Conservation (phyloP, 495 filamentous ascomycete genomes). For the Bryoglossum gracile region DNA sequence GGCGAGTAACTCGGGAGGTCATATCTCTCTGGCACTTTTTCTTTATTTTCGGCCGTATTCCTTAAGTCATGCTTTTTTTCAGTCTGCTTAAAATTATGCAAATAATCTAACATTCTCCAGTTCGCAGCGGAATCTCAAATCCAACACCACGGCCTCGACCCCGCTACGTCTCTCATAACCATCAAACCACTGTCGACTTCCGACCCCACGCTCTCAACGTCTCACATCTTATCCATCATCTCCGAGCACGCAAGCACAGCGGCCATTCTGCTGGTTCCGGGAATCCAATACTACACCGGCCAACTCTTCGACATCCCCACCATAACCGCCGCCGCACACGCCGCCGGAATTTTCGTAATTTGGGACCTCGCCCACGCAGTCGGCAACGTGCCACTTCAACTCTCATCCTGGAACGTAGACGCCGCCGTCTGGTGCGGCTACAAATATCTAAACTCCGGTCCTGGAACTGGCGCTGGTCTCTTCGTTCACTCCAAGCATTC, state of each 20-base stretch:
- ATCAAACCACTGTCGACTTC: slow-evolving; percentile 54
- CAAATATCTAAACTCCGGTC: slow-evolving; percentile 92
- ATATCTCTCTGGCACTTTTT: no score
- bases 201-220: slow-evolving; percentile 52
- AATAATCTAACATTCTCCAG: slow-evolving; percentile 34
- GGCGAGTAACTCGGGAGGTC: no score
- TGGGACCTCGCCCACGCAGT: slow-evolving; percentile 96
- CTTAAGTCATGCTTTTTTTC: background rate
- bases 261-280: slow-evolving; percentile 77
- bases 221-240: slow-evolving; percentile 69
- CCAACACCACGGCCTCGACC: slow-evolving; percentile 62
- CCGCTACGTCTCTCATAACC: slow-evolving; percentile 63
- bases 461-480: slow-evolving; percentile 76
- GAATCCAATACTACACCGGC: slow-evolving; percentile 92
- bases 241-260: slow-evolving; percentile 67
- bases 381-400: slow-evolving; percentile 75
- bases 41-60: no score
- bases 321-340: slow-evolving; percentile 77
- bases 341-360: slow-evolving; percentile 68
- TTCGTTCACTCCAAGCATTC: slow-evolving; percentile 60
- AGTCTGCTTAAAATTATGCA: background rate
- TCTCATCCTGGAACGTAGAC: slow-evolving; percentile 94
- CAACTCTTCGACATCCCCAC: slow-evolving; percentile 75
- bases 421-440: slow-evolving; percentile 97
- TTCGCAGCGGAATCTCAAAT: slow-evolving; percentile 88